Evolutionary conservation across 2,329 filamentous ascomycete species (phyloP), one percentile per base, ranked within the genome.

Genomic region (Coniochaeta sp.): DNA sequence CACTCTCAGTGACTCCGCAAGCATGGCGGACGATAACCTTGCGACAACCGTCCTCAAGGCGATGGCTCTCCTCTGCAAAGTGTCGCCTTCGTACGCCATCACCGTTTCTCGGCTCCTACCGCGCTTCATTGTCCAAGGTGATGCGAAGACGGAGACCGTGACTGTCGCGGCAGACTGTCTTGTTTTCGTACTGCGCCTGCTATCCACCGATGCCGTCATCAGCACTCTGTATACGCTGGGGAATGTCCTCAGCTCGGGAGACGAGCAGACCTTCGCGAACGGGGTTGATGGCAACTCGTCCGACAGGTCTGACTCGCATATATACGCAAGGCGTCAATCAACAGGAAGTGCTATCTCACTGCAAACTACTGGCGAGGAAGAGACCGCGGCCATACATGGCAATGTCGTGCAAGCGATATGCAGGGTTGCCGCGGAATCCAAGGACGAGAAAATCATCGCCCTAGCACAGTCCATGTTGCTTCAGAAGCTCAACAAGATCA

Each of bases 371-470:
- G 85, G 84, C 18, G 87, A 94, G 46, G 89, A 95, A 61, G 91
- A 96, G 56, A 85, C 83, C 1, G 82, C 84, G 4, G 72, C 83
- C 27, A 85, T 91, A 0, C 91, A 95, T 64, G 82, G 84, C 31
- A 95, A 92, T 56, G 87, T 97, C n/a, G 84, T 97, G n/a, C 86
- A 95, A 63, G 90, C 92, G 0, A 92, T 99, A 55, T 92, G 95
- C 52, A 85, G 85, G n/a, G 89, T 99, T 64, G 90, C 94, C 1
- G 82, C 79, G 20, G 85, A 82, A 52, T 91, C 86, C 64, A 81
- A 86, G 47, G 91, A 99, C 61, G 85, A 90, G 54, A 96, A 96
- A 70, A 95, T 99, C 51, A 94, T 87, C 6, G 91, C 91, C 5
- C 75, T 99, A 50, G 92, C 91, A 2, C 87, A 96, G 60, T 95